phyloP scores from a whole-genome alignment of 306 rosid species.

The Cicer bijugum region DNA sequence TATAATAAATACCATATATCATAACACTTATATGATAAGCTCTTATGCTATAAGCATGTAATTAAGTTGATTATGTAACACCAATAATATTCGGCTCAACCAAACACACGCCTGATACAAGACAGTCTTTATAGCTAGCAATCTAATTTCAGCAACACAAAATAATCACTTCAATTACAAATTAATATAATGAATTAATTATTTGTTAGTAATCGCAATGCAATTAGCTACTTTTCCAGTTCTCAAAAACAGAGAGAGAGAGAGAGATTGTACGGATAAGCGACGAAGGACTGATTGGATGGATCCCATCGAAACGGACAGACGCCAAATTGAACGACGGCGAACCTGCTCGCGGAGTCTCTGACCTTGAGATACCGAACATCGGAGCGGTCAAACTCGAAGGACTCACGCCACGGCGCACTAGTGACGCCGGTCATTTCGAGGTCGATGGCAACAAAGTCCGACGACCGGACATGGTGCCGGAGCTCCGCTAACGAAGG shows the following conservation, averaged over 20 bases:
- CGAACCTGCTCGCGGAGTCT: conserved; percentile 89
- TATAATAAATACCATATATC: not conserved
- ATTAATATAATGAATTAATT: not conserved
- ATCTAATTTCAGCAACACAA: not conserved
- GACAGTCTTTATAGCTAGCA: not conserved
- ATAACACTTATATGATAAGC: not conserved
- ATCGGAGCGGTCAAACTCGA: conserved; percentile 83
- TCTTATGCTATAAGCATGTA: not conserved
- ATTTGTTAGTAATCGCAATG: not conserved
- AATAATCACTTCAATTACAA: conserved; percentile 1
- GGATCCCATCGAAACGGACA: conserved; percentile 95
- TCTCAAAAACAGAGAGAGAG: not conserved
- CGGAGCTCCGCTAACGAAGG: conserved; percentile 71
- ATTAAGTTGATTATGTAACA: not conserved
- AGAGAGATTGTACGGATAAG: conserved; percentile 67
- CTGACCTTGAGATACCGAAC: conserved; percentile 83
- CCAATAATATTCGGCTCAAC: conserved; percentile 1
- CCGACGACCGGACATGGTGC: conserved; percentile 67
- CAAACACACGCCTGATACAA: not conserved
- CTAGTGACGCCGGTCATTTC: conserved; percentile 94
- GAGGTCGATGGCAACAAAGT: conserved; percentile 91
- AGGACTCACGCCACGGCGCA: conserved; percentile 91
- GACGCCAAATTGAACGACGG: conserved; percentile 87
- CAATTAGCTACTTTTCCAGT: conserved; percentile 1
- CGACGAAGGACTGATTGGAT: conserved; percentile 56